A percentile compares a stretch with the other conserved stretches of the same genome.
Evolutionary conservation across 2,329 filamentous ascomycete species (phyloP).

Genomic region (Phoma sp.): DNA sequence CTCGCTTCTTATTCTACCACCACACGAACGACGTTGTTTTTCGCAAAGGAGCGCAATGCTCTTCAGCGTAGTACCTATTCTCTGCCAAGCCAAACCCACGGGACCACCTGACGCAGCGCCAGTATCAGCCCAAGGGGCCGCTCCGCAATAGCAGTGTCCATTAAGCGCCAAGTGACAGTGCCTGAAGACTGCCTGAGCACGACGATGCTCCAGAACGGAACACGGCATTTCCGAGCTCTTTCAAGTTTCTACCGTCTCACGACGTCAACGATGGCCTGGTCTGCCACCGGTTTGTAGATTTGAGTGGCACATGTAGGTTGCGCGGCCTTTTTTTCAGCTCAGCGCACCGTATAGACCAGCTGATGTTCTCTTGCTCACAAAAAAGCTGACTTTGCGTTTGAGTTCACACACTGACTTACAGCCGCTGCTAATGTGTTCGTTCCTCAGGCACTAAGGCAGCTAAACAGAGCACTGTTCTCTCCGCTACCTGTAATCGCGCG

Average conservation of each 20-base stretch:
- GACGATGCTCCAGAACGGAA: slow-evolving; percentile 44
- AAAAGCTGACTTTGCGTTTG: background rate
- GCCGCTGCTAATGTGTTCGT: background rate
- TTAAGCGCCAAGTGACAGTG: slow-evolving; percentile 32
- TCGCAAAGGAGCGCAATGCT: slow-evolving; percentile 17
- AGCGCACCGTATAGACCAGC: background rate
- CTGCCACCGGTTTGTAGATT: slow-evolving; percentile 18
- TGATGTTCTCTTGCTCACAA: background rate
- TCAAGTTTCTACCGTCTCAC: slow-evolving; percentile 46
- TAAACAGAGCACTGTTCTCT: slow-evolving; percentile 38
- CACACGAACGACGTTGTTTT: background rate
- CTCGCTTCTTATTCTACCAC: background rate
- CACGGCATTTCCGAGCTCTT: slow-evolving; percentile 35
- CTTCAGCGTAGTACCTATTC: slow-evolving; percentile 14
- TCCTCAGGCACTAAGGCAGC: slow-evolving; percentile 15
- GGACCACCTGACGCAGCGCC: slow-evolving; percentile 37
- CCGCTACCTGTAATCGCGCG: slow-evolving; percentile 35
- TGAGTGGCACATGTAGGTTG: slow-evolving; percentile 17
- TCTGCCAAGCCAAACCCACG: slow-evolving; percentile 23
- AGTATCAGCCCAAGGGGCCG: slow-evolving; percentile 39
- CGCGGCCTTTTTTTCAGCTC: slow-evolving; percentile 23
- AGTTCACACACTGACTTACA: slow-evolving; percentile 10
- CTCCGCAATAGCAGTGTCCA: slow-evolving; percentile 12
- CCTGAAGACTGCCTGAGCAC: slow-evolving; percentile 34
- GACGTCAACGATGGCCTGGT: slow-evolving; percentile 33